Evolutionary conservation across 495 filamentous ascomycete species (phyloP), one percentile per base, ranked within the genome.

Genomic region (Neurospora terricola): DNA sequence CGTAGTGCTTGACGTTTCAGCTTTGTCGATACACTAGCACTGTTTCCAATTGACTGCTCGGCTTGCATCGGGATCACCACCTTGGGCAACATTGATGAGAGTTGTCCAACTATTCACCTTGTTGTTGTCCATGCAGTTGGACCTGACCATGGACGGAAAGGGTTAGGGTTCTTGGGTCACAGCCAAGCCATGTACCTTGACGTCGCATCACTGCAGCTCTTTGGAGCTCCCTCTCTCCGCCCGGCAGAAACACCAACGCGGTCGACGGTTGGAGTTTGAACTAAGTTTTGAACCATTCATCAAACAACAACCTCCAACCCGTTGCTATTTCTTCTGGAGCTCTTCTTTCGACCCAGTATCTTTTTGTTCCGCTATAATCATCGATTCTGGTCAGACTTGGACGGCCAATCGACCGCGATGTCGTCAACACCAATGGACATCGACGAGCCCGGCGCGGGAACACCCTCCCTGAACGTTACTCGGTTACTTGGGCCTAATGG

Each of bases 391-490:
- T 11, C 10, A 38, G 37, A 38, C 2, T 38, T 11, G 34, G 3
- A 48, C 37, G 39, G 37, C 37, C 7, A 27, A 68, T 68, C 40
- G 36, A 23, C 21, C 70, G 72, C 16, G n/a, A 87, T 88, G 86
- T 79, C 84, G 10, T 84, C 85, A 11, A 87, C 84, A 34, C 84
- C 85, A 8, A 88, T 88, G 86, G 86, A 84, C 43, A 76, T 88
- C 69, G 86, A 88, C 70, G 83, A 83, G 34, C 68, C 78, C n/a
- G 75, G 78, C 14, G 76, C 82, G 71, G 77, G 74, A 73, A 80
- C 81, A 8, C 79, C 83, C 6, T 77, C 80, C 21, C 78, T 85
- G 6, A 82, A 82, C 71, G 84, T 83, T 36, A 78, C 78, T 16
- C 79, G 83, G 10, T 82, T 80, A 11, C 72, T 84, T 21, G 81